These are phyloP conservation scores for Aspergillus sp. DNA, from an alignment of 2,329 filamentous ascomycete genomes.

Conservation along the genomic window DNA sequence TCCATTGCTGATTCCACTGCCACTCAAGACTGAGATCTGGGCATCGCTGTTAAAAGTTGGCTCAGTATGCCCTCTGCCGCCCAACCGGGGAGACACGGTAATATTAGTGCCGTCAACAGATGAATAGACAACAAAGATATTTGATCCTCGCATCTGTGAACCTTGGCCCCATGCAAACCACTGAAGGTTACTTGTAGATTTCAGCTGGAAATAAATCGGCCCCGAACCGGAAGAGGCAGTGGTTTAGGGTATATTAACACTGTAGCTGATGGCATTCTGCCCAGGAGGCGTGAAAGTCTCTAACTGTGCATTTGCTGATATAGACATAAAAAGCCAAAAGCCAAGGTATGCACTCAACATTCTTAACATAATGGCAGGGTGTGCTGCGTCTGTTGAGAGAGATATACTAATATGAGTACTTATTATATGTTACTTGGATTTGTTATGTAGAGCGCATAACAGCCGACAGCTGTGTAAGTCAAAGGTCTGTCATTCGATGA, in stretches of 20 bases:
- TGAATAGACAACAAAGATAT: constrained; percentile 61
- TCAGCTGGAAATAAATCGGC: constrained; percentile 59
- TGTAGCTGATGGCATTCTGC: constrained; percentile 3
- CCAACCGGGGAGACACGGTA: constrained; percentile 55
- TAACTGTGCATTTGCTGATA: constrained; percentile 5
- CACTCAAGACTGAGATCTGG: constrained; percentile 51
- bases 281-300: constrained; percentile 4
- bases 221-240: constrained; percentile 43
- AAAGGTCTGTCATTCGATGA: too few species aligned
- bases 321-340: constrained; percentile 2
- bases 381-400: not conserved
- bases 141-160: constrained; percentile 49
- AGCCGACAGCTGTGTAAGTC: too few species aligned
- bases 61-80: constrained; percentile 40
- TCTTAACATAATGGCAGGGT: not conserved
- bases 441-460: too few species aligned
- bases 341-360: constrained; percentile 2
- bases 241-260: constrained; percentile 1
- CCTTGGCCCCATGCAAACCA: constrained; percentile 61
- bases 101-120: constrained; percentile 49
- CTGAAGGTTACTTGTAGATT: constrained; percentile 30
- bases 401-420: not conserved
- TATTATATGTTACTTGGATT: too few species aligned
- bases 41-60: constrained; percentile 45
- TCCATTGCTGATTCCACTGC: constrained; percentile 51